Evolutionary conservation across 108 stramenopile species (phyloP), one percentile per base, ranked within the genome.

Genomic region (Nitzschia palea): DNA sequence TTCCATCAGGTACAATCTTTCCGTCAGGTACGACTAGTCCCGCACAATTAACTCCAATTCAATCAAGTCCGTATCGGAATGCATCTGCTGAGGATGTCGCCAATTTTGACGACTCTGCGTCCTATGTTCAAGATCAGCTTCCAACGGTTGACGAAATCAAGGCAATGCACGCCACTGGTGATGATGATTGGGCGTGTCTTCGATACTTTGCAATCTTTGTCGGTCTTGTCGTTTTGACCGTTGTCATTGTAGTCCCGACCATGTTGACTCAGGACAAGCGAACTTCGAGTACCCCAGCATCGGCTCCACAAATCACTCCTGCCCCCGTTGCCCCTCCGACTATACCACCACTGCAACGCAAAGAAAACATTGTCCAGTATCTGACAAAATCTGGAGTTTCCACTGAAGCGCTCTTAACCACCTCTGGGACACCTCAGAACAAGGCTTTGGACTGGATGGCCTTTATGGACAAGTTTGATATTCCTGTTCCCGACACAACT

Each of bases 61-160:
- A n/a, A n/a, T n/a, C n/a, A n/a, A n/a, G n/a, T n/a, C n/a, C n/a
- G n/a, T n/a, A n/a, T n/a, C n/a, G n/a, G n/a, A n/a, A n/a, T n/a
- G n/a, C n/a, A n/a, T n/a, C n/a, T n/a, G n/a, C n/a, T n/a, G n/a
- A n/a, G n/a, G n/a, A n/a, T n/a, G n/a, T n/a, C n/a, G n/a, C n/a
- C n/a, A n/a, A n/a, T n/a, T n/a, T n/a, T n/a, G n/a, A n/a, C n/a
- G n/a, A n/a, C n/a, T n/a, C n/a, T n/a, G n/a, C n/a, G n/a, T 12
- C 15, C 18, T 48, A 48, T 20, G 57, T 36, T 18, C 68, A 69
- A 15, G 68, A 69, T 35, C 68, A 69, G 33, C 57, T 69, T 59
- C 68, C 68, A 23, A 40, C 56, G 10, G 43, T 47, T n/a, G 71
- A 72, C 32, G 64, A 65, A 42, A 47, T 61, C 43, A 58, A 58